Evolutionary conservation across 139 green algal species (phyloP).

Genomic region (Chlamydomonas sp.): DNA sequence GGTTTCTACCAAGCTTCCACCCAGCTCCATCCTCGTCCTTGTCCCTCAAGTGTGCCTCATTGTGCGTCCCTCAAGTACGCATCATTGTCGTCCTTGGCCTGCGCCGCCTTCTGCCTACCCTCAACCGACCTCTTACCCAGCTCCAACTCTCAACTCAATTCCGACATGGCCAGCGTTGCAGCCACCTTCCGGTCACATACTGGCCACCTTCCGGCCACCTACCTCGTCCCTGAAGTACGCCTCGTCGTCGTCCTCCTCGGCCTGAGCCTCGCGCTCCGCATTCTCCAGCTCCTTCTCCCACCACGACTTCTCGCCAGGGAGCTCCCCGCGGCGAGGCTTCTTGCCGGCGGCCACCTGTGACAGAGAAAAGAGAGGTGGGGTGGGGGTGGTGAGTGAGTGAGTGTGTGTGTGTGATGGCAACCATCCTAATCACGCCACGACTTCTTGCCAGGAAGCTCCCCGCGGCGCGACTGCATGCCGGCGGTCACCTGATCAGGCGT

Average conservation of each 20-base stretch:
- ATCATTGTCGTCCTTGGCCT: too few relatives aligned
- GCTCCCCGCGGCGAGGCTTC: background rate
- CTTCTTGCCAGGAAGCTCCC: too few relatives aligned
- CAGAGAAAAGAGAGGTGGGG: background rate
- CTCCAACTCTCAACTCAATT: too few relatives aligned
- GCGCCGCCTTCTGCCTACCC: too few relatives aligned
- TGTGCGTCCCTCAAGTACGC: too few relatives aligned
- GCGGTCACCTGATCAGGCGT: background rate
- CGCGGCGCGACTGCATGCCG: background rate
- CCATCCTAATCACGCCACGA: too few relatives aligned
- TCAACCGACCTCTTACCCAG: too few relatives aligned
- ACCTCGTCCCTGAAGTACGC: conserved; percentile 46
- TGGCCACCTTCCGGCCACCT: too few relatives aligned
- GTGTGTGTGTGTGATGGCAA: conserved; percentile 4
- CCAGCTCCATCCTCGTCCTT: too few relatives aligned
- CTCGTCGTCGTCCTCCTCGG: conserved; percentile 50
- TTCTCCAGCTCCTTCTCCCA: conserved; percentile 44
- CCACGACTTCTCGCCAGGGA: conserved; percentile 29
- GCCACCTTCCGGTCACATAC: background rate
- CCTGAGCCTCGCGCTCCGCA: background rate
- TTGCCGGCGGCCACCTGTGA: conserved; percentile 4
- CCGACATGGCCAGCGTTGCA: background rate
- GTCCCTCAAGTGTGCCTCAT: too few relatives aligned
- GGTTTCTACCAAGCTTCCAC: too few relatives aligned
- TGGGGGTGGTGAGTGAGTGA: conserved; percentile 9